Conservation (phyloP, 2,329 filamentous ascomycete species). For the Apiospora saccharicola region DNA sequence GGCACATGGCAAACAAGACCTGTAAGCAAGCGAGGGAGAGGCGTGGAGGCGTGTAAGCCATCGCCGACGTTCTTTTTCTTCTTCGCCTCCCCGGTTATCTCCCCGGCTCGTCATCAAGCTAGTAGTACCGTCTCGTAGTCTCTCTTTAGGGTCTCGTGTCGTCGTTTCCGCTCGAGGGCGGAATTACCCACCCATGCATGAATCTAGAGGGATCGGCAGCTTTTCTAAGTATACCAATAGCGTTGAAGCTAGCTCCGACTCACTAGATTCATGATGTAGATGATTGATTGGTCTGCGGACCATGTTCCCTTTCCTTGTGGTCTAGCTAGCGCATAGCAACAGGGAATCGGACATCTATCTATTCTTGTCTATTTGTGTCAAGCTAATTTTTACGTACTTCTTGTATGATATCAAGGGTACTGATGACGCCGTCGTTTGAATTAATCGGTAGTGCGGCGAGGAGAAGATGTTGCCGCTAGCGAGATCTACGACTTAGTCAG, state of each 20-base stretch:
- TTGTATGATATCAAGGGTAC: background rate
- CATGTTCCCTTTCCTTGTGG: background rate
- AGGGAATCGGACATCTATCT: background rate
- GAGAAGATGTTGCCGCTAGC: background rate
- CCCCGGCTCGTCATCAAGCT: background rate
- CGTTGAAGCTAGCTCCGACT: background rate
- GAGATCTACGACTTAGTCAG: background rate
- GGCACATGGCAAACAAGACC: background rate
- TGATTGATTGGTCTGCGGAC: background rate
- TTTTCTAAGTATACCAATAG: conserved; percentile 5
- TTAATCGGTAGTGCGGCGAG: background rate
- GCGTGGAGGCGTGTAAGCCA: background rate
- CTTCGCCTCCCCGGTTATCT: background rate
- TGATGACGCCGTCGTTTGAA: conserved; percentile 1
- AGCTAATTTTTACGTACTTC: background rate
- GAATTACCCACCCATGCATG: background rate
- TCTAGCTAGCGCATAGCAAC: background rate
- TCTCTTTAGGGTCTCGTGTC: background rate
- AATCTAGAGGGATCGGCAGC: background rate
- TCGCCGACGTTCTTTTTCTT: background rate
- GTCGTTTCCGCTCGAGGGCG: background rate
- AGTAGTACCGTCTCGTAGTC: background rate
- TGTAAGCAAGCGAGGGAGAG: background rate
- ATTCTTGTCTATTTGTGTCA: background rate
- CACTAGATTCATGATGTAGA: background rate